Evolutionary conservation across 768 basidiomycete genomes (phyloP), one percentile per base, ranked within the genome.

Genomic region (Flagelloscypha sp.): DNA sequence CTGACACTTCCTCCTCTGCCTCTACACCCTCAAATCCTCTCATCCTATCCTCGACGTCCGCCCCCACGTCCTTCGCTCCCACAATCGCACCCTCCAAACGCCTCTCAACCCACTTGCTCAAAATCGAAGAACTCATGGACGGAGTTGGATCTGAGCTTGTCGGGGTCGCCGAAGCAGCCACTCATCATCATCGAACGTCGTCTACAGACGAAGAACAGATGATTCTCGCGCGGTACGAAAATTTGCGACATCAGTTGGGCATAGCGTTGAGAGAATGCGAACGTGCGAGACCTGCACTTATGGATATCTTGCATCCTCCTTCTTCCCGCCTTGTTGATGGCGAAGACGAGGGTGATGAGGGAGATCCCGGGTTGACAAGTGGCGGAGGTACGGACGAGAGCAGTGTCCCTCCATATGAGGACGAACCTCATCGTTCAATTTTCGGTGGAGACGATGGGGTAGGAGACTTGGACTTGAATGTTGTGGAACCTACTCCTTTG

Each of bases 221-320:
- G 2, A 76, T 81, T 1, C 44, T 89, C 20, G 71, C 69, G 33
- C 77, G 82, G 5, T 89, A 86, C 50, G 87, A 88, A 37, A 63
- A 78, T 0, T 63, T 89, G 11, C 70, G 86, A 8, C 69, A 76
- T 4, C 84, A 88, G 47, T 68, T 90, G 6, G 87, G 86, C 6
- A 55, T 81, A 16, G 86, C 84, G 1, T 57, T 89, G 20, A 62
- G 85, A 6, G 87, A 89, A 48, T 89, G 84, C 49, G 86, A 89
- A 55, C 72, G 86, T 6, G 86, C 86, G 0, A 63, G 81, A 12
- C 79, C 75, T 25, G 68, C 70, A 12, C 59, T 89, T 21, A 45
- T 79, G 2, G 70, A 74, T 33, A 57, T 81, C 36, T 55, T 84
- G 3, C 51, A 63, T n/a, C 76, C 76, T 1, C 57, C 61, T 4